A percentile compares a stretch with the other conserved stretches of the same genome.
Conservation (phyloP, 345 rosid species). For the Eucalyptus sideroxylon region DNA sequence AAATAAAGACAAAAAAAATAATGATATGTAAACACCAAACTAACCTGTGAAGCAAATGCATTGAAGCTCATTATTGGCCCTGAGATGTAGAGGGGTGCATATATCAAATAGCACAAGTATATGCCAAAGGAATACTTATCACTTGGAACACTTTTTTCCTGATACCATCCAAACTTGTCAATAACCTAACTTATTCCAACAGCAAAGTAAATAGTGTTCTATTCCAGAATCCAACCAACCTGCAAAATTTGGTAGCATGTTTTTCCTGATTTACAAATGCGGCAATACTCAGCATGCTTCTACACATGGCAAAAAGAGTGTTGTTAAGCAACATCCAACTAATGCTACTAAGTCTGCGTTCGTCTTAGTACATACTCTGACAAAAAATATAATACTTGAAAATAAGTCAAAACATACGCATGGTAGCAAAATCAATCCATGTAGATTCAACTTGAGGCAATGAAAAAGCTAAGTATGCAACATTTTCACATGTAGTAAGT, state of each 20-base stretch:
- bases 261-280: slow-evolving; percentile 44
- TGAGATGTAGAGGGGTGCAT: slow-evolving; percentile 84
- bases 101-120: slow-evolving; percentile 78
- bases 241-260: slow-evolving; percentile 42
- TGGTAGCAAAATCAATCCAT: background rate
- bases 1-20: background rate
- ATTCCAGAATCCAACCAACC: slow-evolving; percentile 15
- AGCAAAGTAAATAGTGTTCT: background rate
- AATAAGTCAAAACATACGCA: background rate
- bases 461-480: background rate
- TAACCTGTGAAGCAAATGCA: slow-evolving; percentile 91
- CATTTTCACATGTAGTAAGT: background rate
- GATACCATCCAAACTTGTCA: slow-evolving; percentile 1
- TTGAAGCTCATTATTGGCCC: slow-evolving; percentile 93
- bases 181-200: background rate
- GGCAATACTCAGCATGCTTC: slow-evolving; percentile 55
- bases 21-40: background rate
- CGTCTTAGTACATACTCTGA: background rate
- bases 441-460: background rate
- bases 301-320: slow-evolving; percentile 6
- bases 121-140: slow-evolving; percentile 27
- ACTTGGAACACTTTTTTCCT: slow-evolving; percentile 50
- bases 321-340: background rate
- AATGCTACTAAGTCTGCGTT: background rate
- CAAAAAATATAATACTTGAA: background rate